A percentile compares a stretch with the other conserved stretches of the same genome.
Conservation (phyloP, 768 basidiomycete genomes). For the Lentinula aciculospora region DNA sequence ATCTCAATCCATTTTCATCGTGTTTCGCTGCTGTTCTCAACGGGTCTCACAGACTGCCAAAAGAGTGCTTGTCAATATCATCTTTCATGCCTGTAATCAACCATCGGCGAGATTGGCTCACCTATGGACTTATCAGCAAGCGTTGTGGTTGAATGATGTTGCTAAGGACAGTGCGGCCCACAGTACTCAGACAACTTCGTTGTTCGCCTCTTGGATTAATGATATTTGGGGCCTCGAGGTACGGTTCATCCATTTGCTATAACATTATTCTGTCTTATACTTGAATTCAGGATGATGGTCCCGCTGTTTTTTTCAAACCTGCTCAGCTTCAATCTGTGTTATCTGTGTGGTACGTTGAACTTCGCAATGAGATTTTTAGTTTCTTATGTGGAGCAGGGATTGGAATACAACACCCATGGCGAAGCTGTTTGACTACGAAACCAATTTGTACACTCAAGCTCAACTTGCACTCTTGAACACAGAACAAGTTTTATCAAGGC, state of each 20-base stretch:
- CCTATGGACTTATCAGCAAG: not conserved
- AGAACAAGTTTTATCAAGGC: conserved; percentile 28
- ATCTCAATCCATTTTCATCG: not conserved
- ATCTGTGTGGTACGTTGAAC: conserved; percentile 31
- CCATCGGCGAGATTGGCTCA: not conserved
- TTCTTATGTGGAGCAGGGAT: conserved; percentile 27
- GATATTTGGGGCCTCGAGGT: not conserved
- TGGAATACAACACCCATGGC: conserved; percentile 31
- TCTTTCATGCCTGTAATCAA: not conserved
- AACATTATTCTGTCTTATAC: not conserved
- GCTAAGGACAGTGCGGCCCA: not conserved
- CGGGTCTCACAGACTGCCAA: not conserved
- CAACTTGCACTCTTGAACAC: conserved; percentile 33
- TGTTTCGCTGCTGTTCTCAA: not conserved
- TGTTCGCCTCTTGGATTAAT: not conserved
- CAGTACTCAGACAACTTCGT: not conserved
- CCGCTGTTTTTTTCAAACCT: conserved; percentile 36
- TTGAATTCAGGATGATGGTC: conserved; percentile 10
- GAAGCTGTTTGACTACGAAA: conserved; percentile 32
- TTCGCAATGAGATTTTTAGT: not conserved
- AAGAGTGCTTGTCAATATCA: not conserved
- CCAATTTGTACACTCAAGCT: conserved; percentile 30
- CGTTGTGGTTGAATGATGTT: not conserved
- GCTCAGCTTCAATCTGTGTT: conserved; percentile 31
- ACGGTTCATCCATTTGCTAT: not conserved